Conservation (phyloP, 139 green algal genomes). For the Desmodesmus armatus region DNA sequence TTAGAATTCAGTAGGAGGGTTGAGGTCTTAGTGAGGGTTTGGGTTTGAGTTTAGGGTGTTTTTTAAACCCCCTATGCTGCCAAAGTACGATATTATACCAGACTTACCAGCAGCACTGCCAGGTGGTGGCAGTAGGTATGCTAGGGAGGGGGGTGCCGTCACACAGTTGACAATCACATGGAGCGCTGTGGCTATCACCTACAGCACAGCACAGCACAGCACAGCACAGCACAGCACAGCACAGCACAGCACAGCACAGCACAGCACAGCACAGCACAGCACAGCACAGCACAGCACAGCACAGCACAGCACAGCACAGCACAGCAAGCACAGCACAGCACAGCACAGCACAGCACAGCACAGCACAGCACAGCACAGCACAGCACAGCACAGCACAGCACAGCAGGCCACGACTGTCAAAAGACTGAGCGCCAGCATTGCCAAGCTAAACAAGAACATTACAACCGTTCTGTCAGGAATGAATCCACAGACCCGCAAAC, state of each 20-base stretch:
- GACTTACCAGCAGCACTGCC: background rate
- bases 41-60: too few species aligned
- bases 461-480: background rate
- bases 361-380: background rate
- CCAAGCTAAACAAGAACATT: background rate
- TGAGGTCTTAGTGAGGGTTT: too few species aligned
- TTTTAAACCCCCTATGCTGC: too few species aligned
- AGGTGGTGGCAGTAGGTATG: slow-evolving; percentile 46
- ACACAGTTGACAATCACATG: slow-evolving; percentile 69
- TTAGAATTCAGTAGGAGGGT: too few species aligned
- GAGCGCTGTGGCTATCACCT: slow-evolving; percentile 67
- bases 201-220: background rate
- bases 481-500: slow-evolving; percentile 11
- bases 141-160: slow-evolving; percentile 55
- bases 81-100: background rate
- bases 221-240: background rate
- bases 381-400: background rate
- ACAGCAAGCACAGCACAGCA: background rate
- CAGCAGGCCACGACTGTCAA: background rate
- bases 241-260: background rate
- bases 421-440: background rate
- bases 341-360: background rate
- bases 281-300: background rate
- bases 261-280: background rate
- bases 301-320: background rate